These are phyloP conservation scores for Stereocaulon alpinum DNA, from an alignment of 495 filamentous ascomycete genomes.

Conservation along the genomic window DNA sequence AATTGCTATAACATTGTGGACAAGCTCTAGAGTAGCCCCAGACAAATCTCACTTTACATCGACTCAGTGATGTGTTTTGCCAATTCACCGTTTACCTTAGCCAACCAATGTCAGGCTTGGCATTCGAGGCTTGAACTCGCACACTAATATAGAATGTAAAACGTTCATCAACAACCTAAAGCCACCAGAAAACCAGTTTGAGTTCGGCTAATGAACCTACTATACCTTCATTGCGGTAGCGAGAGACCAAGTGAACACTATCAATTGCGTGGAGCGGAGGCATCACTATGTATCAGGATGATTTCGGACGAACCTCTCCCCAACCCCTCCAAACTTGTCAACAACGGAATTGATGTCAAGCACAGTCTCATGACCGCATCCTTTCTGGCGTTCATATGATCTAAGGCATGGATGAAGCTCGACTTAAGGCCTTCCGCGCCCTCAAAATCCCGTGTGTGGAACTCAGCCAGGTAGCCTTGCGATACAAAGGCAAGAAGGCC, in stretches of 20 bases:
- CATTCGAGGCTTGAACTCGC: neutral
- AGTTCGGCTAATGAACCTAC: no score
- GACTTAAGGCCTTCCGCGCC: conserved; percentile 20
- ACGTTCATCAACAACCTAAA: no score
- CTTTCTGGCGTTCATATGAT: neutral
- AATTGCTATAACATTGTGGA: no score
- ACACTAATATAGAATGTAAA: neutral
- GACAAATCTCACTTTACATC: no score
- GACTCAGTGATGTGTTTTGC: neutral
- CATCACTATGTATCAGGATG: no score
- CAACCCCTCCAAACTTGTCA: neutral
- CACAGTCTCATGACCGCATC: neutral
- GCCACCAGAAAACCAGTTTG: no score
- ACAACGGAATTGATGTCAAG: neutral
- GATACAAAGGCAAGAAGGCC: conserved; percentile 43
- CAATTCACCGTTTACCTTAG: neutral
- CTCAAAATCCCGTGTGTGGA: conserved; percentile 70
- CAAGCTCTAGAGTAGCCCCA: no score
- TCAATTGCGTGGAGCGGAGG: no score
- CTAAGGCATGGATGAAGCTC: conserved; percentile 16
- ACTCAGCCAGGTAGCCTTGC: conserved; percentile 59
- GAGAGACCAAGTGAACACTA: no score
- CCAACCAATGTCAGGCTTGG: no score
- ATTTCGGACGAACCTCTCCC: no score
- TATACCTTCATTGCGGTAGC: no score